phyloP scores from a whole-genome alignment of 768 basidiomycete genomes.

The Tricholoma sp. region DNA sequence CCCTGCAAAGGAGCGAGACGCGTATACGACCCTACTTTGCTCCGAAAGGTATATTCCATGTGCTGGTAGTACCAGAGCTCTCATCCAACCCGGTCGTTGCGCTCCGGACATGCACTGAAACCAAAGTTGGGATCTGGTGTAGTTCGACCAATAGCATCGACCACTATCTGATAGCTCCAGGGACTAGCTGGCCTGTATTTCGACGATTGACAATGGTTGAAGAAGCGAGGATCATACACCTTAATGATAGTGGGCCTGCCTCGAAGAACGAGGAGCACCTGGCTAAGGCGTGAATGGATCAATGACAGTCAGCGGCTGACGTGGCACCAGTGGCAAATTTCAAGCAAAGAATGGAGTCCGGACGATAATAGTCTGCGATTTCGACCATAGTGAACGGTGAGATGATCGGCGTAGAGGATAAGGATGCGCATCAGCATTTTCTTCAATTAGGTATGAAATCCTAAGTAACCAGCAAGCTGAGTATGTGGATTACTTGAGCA shows the following conservation, averaged over 20 bases:
- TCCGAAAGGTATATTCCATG: not conserved
- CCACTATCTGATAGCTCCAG: not conserved
- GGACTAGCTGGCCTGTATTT: not conserved
- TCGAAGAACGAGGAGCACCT: not conserved
- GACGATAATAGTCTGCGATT: not conserved
- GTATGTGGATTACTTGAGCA: too few species aligned
- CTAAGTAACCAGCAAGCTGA: too few species aligned
- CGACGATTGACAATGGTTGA: not conserved
- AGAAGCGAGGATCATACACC: not conserved
- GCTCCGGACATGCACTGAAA: not conserved
- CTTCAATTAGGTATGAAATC: too few species aligned
- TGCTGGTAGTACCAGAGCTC: not conserved
- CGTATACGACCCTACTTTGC: not conserved
- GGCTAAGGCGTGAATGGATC: not conserved
- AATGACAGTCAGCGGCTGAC: not conserved
- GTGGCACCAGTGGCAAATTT: too few species aligned
- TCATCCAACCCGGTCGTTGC: not conserved
- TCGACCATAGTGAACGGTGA: not conserved
- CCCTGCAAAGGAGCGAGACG: not conserved
- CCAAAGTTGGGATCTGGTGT: not conserved
- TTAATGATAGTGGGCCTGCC: not conserved
- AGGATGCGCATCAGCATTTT: too few species aligned
- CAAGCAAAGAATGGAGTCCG: not conserved
- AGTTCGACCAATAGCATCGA: not conserved
- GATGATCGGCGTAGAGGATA: too few species aligned